Percentiles rank a stretch among this genome's conserved stretches.
These are phyloP conservation scores for Coriolopsis trogii DNA, from an alignment of 1,284 basidiomycete species.

Conservation along the genomic window DNA sequence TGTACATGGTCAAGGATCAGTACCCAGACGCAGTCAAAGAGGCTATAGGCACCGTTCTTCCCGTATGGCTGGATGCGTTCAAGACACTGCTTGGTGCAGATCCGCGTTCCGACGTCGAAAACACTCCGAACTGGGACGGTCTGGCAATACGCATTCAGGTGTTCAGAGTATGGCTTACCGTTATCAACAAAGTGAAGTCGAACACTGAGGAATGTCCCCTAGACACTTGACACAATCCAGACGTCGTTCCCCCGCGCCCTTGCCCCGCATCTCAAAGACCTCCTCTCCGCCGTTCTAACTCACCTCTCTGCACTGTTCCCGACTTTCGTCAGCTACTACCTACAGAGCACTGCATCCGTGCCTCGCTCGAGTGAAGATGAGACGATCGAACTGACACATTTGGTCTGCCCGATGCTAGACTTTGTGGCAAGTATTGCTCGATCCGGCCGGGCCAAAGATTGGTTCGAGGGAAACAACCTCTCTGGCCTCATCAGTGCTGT, in stretches of 20 bases:
- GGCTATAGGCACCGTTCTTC: constrained; percentile 80
- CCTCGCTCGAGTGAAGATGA: constrained; percentile 77
- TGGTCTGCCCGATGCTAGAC: constrained; percentile 82
- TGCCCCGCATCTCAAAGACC: constrained; percentile 58
- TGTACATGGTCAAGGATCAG: constrained; percentile 94
- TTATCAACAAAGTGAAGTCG: background rate
- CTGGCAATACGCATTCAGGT: constrained; percentile 78
- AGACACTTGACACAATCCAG: constrained; percentile 78
- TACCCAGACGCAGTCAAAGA: constrained; percentile 87
- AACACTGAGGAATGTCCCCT: background rate
- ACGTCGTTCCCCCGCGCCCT: constrained; percentile 77
- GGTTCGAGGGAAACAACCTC: constrained; percentile 59
- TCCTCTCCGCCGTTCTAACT: constrained; percentile 62
- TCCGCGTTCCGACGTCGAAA: constrained; percentile 60
- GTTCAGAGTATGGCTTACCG: constrained; percentile 61
- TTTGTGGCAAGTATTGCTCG: constrained; percentile 71
- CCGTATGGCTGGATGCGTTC: constrained; percentile 89
- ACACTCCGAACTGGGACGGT: constrained; percentile 72
- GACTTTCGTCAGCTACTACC: constrained; percentile 70
- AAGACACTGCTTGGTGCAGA: constrained; percentile 73
- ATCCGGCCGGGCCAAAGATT: constrained; percentile 63
- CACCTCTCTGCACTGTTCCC: constrained; percentile 73
- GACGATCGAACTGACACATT: constrained; percentile 72
- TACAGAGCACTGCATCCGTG: constrained; percentile 57
- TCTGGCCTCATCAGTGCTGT: constrained; percentile 59